phyloP scores from a whole-genome alignment of 1,284 basidiomycete genomes.

The Mixia osmundae region DNA sequence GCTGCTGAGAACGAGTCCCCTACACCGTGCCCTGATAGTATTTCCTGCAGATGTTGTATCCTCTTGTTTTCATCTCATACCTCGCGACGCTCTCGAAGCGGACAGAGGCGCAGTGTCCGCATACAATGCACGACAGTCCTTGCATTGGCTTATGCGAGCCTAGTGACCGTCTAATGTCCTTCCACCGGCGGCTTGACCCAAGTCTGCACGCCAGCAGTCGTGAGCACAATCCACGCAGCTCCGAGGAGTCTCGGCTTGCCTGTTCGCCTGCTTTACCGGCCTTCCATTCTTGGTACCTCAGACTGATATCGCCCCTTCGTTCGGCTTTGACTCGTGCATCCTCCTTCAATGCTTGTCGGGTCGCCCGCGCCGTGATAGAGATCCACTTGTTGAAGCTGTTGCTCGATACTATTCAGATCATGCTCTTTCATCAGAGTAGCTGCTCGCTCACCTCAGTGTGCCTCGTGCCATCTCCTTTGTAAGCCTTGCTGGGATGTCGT shows the following conservation, averaged over 20 bases:
- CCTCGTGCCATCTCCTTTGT: too few species aligned
- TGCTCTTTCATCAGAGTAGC: too few species aligned
- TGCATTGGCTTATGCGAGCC: background rate
- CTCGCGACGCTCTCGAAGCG: too few species aligned
- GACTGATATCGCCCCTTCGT: slow-evolving; percentile 21
- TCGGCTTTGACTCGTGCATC: slow-evolving; percentile 22
- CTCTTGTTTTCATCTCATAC: too few species aligned
- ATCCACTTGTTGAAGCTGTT: slow-evolving; percentile 26
- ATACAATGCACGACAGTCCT: background rate
- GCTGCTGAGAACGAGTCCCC: background rate
- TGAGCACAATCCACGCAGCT: background rate
- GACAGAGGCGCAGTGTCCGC: too few species aligned
- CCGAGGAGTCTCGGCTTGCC: slow-evolving; percentile 12
- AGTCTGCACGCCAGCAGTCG: background rate
- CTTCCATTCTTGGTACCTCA: slow-evolving; percentile 25
- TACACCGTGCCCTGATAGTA: too few species aligned
- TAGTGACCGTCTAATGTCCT: background rate
- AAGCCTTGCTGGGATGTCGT: too few species aligned
- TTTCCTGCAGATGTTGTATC: too few species aligned
- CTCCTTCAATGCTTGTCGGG: slow-evolving; percentile 24
- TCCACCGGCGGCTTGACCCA: slow-evolving; percentile 1
- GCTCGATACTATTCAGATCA: too few species aligned
- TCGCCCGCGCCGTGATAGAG: slow-evolving; percentile 22
- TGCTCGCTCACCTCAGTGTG: too few species aligned
- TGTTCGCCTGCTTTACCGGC: slow-evolving; percentile 21